Percentiles rank a stretch among this genome's conserved stretches.
phyloP scores from a whole-genome alignment of 768 basidiomycete species.

The Russula dissimulans region DNA sequence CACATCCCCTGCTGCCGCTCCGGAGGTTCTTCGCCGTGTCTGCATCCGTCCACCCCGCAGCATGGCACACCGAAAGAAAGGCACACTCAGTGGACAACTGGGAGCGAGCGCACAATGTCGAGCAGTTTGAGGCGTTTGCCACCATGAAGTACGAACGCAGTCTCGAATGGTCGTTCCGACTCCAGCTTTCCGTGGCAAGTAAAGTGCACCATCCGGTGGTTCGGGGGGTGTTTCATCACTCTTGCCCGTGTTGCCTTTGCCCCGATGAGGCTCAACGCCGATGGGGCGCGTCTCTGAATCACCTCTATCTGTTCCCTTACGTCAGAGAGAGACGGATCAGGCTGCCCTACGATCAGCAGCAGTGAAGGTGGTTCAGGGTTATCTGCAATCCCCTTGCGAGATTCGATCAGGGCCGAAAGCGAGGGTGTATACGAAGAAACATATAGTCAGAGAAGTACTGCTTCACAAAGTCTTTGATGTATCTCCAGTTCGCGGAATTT shows the following conservation, averaged over 20 bases:
- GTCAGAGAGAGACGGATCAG: no score
- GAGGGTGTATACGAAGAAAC: no score
- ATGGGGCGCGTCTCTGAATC: no score
- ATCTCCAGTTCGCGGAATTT: no score
- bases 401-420: no score
- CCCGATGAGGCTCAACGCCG: not conserved
- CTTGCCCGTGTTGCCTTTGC: not conserved
- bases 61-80: conserved; percentile 8
- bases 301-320: no score
- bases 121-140: not conserved
- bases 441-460: no score
- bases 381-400: no score
- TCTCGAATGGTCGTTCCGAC: not conserved
- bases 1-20: no score
- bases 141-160: not conserved
- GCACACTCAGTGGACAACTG: not conserved
- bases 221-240: not conserved
- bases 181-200: conserved; percentile 5
- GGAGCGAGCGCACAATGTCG: not conserved
- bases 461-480: no score
- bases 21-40: not conserved
- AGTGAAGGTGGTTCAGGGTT: no score
- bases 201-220: not conserved
- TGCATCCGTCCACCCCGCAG: not conserved
- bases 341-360: no score